These are phyloP conservation scores for Penicillium sp. DNA, from an alignment of 2,329 filamentous ascomycete genomes.

Conservation along the genomic window DNA sequence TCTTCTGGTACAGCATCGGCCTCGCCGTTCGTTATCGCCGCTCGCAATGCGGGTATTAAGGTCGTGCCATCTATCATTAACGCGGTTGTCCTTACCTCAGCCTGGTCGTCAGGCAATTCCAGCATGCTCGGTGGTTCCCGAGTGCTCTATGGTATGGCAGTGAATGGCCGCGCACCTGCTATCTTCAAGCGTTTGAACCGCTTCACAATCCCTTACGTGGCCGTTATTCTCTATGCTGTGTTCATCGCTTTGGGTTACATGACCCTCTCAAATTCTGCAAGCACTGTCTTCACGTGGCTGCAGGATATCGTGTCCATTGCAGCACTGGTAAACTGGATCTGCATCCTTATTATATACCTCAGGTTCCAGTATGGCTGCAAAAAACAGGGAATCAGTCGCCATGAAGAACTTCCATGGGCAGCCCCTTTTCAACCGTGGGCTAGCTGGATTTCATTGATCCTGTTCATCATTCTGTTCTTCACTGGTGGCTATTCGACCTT, in stretches of 20 bases:
- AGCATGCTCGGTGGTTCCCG: constrained; percentile 38
- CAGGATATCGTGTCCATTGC: constrained; percentile 54
- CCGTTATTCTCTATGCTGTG: constrained; percentile 50
- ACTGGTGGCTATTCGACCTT: constrained; percentile 63
- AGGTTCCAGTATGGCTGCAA: constrained; percentile 49
- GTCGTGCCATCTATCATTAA: constrained; percentile 23
- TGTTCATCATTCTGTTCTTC: constrained; percentile 60
- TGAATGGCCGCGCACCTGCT: constrained; percentile 38
- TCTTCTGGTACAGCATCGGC: constrained; percentile 49
- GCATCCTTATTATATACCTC: constrained; percentile 55
- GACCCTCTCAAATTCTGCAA: constrained; percentile 56
- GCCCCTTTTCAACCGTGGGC: constrained; percentile 47
- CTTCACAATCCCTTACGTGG: constrained; percentile 57
- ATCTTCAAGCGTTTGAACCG: constrained; percentile 38
- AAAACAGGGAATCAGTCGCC: constrained; percentile 34
- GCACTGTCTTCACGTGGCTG: constrained; percentile 63
- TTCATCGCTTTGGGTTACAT: constrained; percentile 63
- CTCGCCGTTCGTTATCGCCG: constrained; percentile 43
- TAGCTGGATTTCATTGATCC: constrained; percentile 55
- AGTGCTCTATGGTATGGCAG: constrained; percentile 38
- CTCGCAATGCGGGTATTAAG: constrained; percentile 43
- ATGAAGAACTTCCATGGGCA: constrained; percentile 45
- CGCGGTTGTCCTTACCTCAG: constrained; percentile 21
- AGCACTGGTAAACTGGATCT: constrained; percentile 54
- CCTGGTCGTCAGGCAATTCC: constrained; percentile 45